Evolutionary conservation across 2,329 filamentous ascomycete species (phyloP).

Genomic region (Paecilomyces dactylethromorphus): DNA sequence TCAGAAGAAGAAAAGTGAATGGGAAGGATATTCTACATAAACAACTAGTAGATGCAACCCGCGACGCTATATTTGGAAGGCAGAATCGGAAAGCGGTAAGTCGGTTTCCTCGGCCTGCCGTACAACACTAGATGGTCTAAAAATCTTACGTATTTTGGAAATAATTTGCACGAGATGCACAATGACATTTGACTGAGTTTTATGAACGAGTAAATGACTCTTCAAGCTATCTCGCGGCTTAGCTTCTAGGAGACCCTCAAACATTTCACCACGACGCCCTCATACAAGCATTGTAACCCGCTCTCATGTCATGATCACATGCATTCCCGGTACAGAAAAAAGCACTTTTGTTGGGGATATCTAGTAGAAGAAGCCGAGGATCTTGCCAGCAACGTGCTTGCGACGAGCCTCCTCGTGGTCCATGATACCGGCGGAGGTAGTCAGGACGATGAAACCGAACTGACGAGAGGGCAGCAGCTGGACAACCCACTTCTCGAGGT

Average conservation of each 20-base stretch:
- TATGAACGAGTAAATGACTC: slow-evolving; percentile 2
- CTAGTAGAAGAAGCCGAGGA: slow-evolving; percentile 99
- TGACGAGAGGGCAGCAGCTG: slow-evolving; percentile 99
- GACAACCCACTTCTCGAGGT: slow-evolving; percentile 99
- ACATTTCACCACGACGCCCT: slow-evolving; percentile 16
- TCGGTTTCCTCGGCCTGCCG: slow-evolving; percentile 6
- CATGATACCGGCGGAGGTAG: slow-evolving; percentile 99
- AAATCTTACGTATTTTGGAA: neutral
- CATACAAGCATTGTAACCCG: slow-evolving; percentile 14
- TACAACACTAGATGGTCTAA: neutral
- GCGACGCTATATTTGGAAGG: neutral
- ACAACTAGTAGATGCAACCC: neutral
- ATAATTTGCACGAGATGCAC: slow-evolving; percentile 6
- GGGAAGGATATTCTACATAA: neutral
- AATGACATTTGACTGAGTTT: slow-evolving; percentile 6
- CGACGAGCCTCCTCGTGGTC: slow-evolving; percentile 99
- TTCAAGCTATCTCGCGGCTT: slow-evolving; percentile 20
- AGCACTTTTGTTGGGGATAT: slow-evolving; percentile 17
- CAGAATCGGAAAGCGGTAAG: slow-evolving; percentile 7
- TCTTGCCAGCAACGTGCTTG: slow-evolving; percentile 99
- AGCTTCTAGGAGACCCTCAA: slow-evolving; percentile 17
- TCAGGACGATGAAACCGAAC: slow-evolving; percentile 98
- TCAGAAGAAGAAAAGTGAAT: neutral
- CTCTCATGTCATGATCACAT: slow-evolving; percentile 9
- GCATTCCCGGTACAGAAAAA: slow-evolving; percentile 18